Base-by-base conservation (phyloP, 257 asterid genomes). In the Nyctanthes arbortristis region DNA sequence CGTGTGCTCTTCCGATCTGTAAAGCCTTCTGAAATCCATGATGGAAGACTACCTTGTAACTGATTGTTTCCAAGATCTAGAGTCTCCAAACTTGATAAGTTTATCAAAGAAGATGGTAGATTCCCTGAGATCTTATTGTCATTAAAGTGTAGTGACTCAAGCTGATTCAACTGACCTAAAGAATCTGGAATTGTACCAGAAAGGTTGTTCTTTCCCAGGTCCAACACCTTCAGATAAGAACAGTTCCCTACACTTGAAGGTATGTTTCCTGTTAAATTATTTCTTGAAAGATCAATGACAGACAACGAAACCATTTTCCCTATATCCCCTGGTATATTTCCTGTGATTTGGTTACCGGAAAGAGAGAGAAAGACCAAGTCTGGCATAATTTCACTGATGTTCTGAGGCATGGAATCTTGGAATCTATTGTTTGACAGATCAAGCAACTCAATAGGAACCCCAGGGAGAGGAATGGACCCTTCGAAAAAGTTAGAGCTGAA, bases 361-460 rank as follows among this genome's bases (percentile, higher is more conserved):
- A 82, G 79, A 47, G 91, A 80, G 12, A 82, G 77, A 60, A 80
- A 78, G 64, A 82, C 72, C 76, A 85, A 64, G 10, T 80, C 72
- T 33, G 85, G 78, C 84, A 80, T 80, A 45, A 27, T 32, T 59
- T 61, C 65, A 71, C 85, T 74, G 13, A 80, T 76, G 33, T 80
- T 82, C 49, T 20, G 74, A 49, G 87, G 85, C 64, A 86, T 83
- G 14, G 71, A 61, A 18, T 87, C 87, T 1, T 63, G 63, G 60
- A 85, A 81, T 67, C 72, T 73, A 63, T 86, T 86, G 72, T 79
- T 67, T 5, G 88, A 86, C 13, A 81, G 87, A 73, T 86, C 88
- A 61, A 86, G 52, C 71, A 81, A 31, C 75, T 79, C 86, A 37
- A 86, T 47, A 24, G 75, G 78, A 32, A 72, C 83, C 43, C 57